Percentiles rank a stretch among this genome's conserved stretches.
These are phyloP conservation scores for Trichophyton mentagrophytes DNA, from an alignment of 2,329 filamentous ascomycete species.

Conservation along the genomic window DNA sequence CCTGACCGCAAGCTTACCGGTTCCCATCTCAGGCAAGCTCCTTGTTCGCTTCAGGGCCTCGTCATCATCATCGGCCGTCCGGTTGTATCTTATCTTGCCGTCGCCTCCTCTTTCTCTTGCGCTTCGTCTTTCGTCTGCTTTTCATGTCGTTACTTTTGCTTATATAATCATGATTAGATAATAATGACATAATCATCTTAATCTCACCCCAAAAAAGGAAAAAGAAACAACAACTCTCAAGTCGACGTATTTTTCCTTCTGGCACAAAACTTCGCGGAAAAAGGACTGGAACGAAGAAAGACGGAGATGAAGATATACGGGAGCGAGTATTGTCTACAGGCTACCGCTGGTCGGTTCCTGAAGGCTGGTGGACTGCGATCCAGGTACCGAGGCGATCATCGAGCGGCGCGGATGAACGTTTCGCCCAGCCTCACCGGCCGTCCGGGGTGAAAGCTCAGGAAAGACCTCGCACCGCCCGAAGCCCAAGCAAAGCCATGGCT, in stretches of 20 bases:
- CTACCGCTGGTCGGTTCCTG: no score
- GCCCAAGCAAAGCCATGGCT: neutral
- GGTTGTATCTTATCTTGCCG: neutral
- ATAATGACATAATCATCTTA: neutral
- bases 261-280: neutral
- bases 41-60: neutral
- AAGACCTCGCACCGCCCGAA: neutral
- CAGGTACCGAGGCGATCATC: neutral
- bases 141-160: no score
- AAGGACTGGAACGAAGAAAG: neutral
- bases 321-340: no score
- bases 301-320: no score
- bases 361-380: neutral
- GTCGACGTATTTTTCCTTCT: neutral
- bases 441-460: neutral
- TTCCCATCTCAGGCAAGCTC: constrained; percentile 6
- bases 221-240: no score
- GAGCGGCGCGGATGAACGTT: neutral
- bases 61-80: neutral
- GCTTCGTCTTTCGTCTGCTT: neutral
- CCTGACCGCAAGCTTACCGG: constrained; percentile 6
- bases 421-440: neutral
- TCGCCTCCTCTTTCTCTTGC: no score
- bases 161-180: neutral
- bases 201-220: no score